Evolutionary conservation across 306 rosid species (phyloP).

Genomic region (Vigna mungo): DNA sequence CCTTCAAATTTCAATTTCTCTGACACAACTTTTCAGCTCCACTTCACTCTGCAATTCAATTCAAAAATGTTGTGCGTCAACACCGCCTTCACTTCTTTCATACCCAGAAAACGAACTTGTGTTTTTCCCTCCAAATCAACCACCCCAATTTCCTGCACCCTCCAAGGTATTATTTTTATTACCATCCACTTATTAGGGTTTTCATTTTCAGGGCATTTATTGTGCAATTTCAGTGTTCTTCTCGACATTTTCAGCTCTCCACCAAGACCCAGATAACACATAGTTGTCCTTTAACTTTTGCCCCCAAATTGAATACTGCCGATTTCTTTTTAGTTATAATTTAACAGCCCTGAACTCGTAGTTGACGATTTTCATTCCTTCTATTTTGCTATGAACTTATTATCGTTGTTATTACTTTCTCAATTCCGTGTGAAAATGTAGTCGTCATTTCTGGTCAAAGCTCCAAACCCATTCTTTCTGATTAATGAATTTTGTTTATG

Average conservation of each 20-base stretch:
- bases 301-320: neutral
- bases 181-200: slow-evolving; percentile 38
- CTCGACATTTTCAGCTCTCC: slow-evolving; percentile 6
- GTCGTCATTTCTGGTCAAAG: slow-evolving; percentile 14
- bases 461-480: neutral
- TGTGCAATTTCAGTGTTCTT: neutral
- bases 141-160: slow-evolving; percentile 61
- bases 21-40: neutral
- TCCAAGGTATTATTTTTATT: slow-evolving; percentile 58
- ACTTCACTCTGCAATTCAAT: neutral
- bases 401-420: neutral
- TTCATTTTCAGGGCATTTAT: neutral
- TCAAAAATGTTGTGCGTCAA: slow-evolving; percentile 59
- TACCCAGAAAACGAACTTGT: slow-evolving; percentile 46
- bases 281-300: neutral
- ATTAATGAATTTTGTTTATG: neutral
- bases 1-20: neutral
- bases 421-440: neutral
- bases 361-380: neutral
- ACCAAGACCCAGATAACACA: neutral
- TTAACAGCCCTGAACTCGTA: neutral
- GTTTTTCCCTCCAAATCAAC: slow-evolving; percentile 47
- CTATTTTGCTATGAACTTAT: neutral
- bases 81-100: slow-evolving; percentile 46
- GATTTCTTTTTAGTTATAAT: neutral